phyloP scores from a whole-genome alignment of 2,329 filamentous ascomycete species.

The Aspergillus phoenicis region DNA sequence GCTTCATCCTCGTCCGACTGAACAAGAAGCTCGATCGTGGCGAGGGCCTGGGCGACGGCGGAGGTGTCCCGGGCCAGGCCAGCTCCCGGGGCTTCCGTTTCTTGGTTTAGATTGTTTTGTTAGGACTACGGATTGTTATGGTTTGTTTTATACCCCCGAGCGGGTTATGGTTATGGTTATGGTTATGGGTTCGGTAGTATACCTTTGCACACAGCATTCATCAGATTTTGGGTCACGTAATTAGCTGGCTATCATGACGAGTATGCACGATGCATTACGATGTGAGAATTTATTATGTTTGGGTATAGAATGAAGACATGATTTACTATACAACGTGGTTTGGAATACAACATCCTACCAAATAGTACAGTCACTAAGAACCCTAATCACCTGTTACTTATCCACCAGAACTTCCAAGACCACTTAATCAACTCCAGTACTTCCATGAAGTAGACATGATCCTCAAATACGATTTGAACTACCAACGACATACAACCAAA shows the following conservation, averaged over 20 bases:
- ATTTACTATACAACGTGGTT: background rate
- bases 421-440: background rate
- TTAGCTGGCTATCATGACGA: background rate
- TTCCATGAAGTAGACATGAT: too few relatives aligned
- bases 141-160: background rate
- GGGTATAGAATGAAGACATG: background rate
- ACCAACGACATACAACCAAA: too few relatives aligned
- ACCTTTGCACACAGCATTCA: background rate
- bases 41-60: conserved; percentile 57
- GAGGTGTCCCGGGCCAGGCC: conserved; percentile 56
- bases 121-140: background rate
- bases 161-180: background rate
- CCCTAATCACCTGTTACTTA: background rate
- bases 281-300: background rate
- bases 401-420: too few relatives aligned
- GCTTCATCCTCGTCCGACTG: conserved; percentile 64
- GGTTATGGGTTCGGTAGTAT: background rate
- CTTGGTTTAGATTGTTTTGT: conserved; percentile 50
- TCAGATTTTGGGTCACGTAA: background rate
- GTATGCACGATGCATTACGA: background rate
- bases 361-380: background rate
- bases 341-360: background rate
- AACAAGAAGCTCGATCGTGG: conserved; percentile 72
- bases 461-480: too few relatives aligned
- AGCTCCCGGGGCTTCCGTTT: conserved; percentile 68